Conservation (phyloP, 305 asterid genomes). For the Ilex paraguariensis region DNA sequence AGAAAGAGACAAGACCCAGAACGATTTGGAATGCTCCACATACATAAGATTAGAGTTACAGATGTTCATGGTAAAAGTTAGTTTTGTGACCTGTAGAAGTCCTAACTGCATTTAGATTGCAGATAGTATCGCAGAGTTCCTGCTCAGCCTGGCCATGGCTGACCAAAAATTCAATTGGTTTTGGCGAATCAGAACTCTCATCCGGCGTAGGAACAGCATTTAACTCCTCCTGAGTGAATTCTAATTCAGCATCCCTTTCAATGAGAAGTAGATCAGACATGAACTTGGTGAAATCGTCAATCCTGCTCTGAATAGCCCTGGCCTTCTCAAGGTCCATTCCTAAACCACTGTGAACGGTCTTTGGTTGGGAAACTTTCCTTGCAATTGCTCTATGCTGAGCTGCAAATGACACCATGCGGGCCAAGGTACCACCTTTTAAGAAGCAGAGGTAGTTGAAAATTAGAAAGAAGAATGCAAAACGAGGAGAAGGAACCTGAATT, state of each 20-base stretch:
- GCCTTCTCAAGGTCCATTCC: conserved; percentile 70
- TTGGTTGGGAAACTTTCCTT: conserved; percentile 51
- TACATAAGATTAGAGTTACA: no score
- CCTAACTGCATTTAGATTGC: conserved; percentile 90
- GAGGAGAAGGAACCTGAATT: conserved; percentile 49
- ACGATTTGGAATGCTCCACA: not conserved
- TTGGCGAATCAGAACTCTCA: conserved; percentile 43
- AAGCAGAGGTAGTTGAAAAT: conserved; percentile 8
- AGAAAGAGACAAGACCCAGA: not conserved
- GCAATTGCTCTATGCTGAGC: conserved; percentile 95
- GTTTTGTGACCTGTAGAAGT: conserved; percentile 58
- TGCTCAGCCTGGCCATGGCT: conserved; percentile 91
- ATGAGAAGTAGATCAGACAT: conserved; percentile 81
- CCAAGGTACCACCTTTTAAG: not conserved
- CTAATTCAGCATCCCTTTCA: conserved; percentile 90
- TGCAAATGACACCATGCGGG: conserved; percentile 31
- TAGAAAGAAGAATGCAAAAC: conserved; percentile 3
- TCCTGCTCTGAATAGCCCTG: conserved; percentile 60
- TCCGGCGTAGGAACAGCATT: conserved; percentile 86
- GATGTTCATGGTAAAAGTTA: conserved; percentile 1
- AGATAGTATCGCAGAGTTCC: conserved; percentile 93
- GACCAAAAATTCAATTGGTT: conserved; percentile 85
- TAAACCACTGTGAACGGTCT: conserved; percentile 50
- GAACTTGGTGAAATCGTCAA: conserved; percentile 56
- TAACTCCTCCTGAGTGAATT: conserved; percentile 90